Evolutionary conservation across 257 asterid species (phyloP), one percentile per base, ranked within the genome.

Genomic region (Echites panduratus): DNA sequence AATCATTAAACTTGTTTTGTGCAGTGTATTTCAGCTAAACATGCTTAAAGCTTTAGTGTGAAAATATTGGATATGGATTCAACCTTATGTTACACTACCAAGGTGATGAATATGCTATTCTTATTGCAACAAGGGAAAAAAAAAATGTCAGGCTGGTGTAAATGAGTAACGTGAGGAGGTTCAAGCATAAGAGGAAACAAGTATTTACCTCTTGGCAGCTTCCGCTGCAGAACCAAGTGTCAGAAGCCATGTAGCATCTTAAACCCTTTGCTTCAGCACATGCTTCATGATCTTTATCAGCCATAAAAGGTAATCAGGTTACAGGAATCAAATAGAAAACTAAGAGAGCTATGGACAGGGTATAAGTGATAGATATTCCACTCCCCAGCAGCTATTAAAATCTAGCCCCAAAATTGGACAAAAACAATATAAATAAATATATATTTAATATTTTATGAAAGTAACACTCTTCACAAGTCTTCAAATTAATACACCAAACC

Each of bases 151-250:
- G 41, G 24, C 41, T 12, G 45, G 1, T 61, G 35, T 13, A 32
- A 16, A 32, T 64, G 48, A 52, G n/a, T 29, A 7, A 44, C 45
- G 41, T 43, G 14, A 40, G 27, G 29, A 22, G 54, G 65, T 26
- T 41, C 24, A 43, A 9, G 38, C 41, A 17, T 64, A 68, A 58
- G 73, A 58, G 47, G 58, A 76, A 69, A 59, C 67, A 70, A 26
- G 47, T 47, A 53, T 69, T 83, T 84, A 95, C 99, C 97, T 92
- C 88, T 68, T 80, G 85, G 76, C 99, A 95, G 81, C 84, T 81
- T 77, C 85, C 86, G 70, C 92, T 84, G 79, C 99, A 95, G 81
- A 92, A 92, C 98, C 97, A 92, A 66, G 86, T 73, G 73, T 81
- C 97, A 53, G 92, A 82, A 79, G 81, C 82, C 75, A 77, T 72